Percentiles rank a stretch among this genome's conserved stretches.
phyloP scores from a whole-genome alignment of 2,329 filamentous ascomycete genomes.

The Chrysoporthe cubensis region DNA sequence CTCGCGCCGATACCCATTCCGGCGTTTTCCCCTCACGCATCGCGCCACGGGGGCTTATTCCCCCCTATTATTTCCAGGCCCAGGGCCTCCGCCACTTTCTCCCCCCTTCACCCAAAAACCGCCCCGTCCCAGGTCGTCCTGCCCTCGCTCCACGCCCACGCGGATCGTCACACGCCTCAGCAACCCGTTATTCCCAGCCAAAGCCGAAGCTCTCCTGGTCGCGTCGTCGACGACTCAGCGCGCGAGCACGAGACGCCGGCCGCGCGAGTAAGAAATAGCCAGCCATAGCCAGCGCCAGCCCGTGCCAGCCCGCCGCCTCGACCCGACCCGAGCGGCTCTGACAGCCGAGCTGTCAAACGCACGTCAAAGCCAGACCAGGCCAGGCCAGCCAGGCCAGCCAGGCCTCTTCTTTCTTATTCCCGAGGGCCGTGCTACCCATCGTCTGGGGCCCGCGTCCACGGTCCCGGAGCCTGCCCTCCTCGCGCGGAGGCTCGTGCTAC shows the following conservation, averaged over 20 bases:
- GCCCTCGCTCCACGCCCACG: neutral
- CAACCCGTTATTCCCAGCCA: slow-evolving; percentile 24
- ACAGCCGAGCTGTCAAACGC: neutral
- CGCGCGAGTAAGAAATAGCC: neutral
- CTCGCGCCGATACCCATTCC: slow-evolving; percentile 3
- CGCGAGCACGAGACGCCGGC: neutral
- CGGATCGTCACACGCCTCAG: neutral
- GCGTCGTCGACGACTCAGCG: neutral
- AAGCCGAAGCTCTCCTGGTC: neutral
- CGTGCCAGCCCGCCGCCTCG: neutral
- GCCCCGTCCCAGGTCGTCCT: neutral
- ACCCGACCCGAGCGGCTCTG: slow-evolving; percentile 11
- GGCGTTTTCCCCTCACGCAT: slow-evolving; percentile 5
- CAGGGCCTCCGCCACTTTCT: neutral
- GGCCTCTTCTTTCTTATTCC: slow-evolving; percentile 21
- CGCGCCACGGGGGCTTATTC: slow-evolving; percentile 1
- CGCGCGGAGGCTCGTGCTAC: slow-evolving; percentile 25
- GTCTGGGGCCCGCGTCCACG: slow-evolving; percentile 22
- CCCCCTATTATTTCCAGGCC: slow-evolving; percentile 11
- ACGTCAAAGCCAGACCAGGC: slow-evolving; percentile 8
- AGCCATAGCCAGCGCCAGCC: too few species aligned
- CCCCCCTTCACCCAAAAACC: slow-evolving; percentile 4
- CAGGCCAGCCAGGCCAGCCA: too few species aligned
- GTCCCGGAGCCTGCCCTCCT: slow-evolving; percentile 17
- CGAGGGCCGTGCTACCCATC: slow-evolving; percentile 14